Evolutionary conservation across 352 stramenopile genomes (phyloP).

Genomic region (Labyrinthula sp.): DNA sequence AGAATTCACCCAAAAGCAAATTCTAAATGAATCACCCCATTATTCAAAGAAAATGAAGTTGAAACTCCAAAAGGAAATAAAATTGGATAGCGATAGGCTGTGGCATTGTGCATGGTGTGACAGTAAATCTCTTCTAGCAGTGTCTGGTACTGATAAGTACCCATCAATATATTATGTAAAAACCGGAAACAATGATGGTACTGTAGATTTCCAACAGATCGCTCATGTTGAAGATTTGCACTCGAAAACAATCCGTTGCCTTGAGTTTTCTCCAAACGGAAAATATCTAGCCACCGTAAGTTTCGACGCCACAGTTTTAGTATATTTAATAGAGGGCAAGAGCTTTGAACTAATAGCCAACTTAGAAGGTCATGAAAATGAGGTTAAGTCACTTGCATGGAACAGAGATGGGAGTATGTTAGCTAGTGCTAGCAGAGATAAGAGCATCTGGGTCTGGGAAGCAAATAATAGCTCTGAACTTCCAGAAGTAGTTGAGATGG

Average conservation of each 20-base stretch:
- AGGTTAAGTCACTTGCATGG: conserved; percentile 88
- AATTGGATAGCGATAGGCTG: no score
- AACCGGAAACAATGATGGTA: no score
- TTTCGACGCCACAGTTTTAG: conserved; percentile 79
- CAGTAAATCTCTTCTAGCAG: conserved; percentile 56
- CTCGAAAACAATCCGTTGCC: conserved; percentile 69
- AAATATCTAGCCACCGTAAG: conserved; percentile 64
- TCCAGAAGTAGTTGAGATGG: conserved; percentile 75
- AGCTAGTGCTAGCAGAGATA: conserved; percentile 91
- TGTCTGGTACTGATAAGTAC: conserved; percentile 62
- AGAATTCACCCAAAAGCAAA: no score
- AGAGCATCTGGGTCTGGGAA: conserved; percentile 96
- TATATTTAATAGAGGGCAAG: conserved; percentile 59
- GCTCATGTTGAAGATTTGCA: conserved; percentile 75
- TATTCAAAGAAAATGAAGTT: no score
- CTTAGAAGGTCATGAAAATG: conserved; percentile 90
- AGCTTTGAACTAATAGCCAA: conserved; percentile 77
- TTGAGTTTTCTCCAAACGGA: conserved; percentile 62
- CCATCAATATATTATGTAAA: conserved; percentile 64
- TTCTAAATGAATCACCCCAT: no score
- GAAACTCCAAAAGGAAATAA: no score
- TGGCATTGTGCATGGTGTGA: conserved; percentile 69
- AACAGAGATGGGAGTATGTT: conserved; percentile 69
- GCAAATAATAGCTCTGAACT: conserved; percentile 71
- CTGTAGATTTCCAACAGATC: no score